Base-by-base conservation (phyloP, 2,329 filamentous ascomycete genomes). In the Clarireedia homoeocarpa region DNA sequence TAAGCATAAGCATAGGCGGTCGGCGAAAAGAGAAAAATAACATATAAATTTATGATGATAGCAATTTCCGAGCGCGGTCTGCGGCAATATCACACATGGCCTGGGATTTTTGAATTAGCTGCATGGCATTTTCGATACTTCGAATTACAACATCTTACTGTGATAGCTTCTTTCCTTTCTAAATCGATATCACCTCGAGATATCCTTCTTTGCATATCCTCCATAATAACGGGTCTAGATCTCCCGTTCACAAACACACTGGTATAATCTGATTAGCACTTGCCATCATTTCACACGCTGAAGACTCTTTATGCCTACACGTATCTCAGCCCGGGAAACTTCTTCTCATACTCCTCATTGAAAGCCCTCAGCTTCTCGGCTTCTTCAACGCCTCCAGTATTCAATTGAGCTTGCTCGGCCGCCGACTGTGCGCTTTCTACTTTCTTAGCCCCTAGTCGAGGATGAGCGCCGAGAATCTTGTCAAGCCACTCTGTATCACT, bases 1-100 rank as follows among this genome's bases (percentile, higher is more conserved):
- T 48, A 15, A 44, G 23, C 38, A 57, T 48, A 15, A 24, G 20
- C 23, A 27, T 44, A 20, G n/a, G 20, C 14, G 9, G 39, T 7
- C n/a, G 6, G 38, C 9, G 27, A 34, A 34, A 34, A 34, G n/a
- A 4, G 48, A 12, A 12, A 36, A 48, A 30, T 15, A 34, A 34
- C 5, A 48, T 45, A 45, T 20, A 26, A 12, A 50, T 50, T 55
- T 51, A 58, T 40, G 14, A 26, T 34, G 34, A 14, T 23, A 54
- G 47, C 34, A 59, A 70, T 71, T 91, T 95, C 34, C 72, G 70
- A 1, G 86, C 89, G 49, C 91, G 81, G 66, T 96, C 89, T 51
- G 82, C 80, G 30, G 91, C 91, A 67, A 96, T 96, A 65, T 91
- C 88, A 67, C 89, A 90, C 89, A 96, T 96, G 42, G 91, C 91